These are phyloP conservation scores for Erysimum cheiranthoides DNA, from an alignment of 345 rosid species.

Conservation along the genomic window DNA sequence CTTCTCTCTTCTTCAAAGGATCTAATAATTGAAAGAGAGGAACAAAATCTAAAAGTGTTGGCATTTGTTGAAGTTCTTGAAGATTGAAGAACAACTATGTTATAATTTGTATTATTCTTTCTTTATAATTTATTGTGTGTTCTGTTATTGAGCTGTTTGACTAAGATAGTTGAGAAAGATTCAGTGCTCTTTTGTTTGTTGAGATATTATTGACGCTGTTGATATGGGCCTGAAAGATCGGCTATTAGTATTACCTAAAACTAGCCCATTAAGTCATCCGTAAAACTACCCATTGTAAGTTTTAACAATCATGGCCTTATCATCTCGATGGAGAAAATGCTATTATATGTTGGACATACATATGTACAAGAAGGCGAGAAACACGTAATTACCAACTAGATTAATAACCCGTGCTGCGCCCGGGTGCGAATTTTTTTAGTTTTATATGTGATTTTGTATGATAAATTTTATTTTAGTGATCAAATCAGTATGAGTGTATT, in stretches of 20 bases:
- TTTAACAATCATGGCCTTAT: too few relatives aligned
- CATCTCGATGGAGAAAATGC: too few relatives aligned
- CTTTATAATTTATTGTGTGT: neutral
- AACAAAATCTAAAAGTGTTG: neutral
- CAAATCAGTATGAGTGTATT: too few relatives aligned
- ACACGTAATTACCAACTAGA: too few relatives aligned
- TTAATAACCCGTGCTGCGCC: too few relatives aligned
- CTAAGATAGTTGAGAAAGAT: neutral
- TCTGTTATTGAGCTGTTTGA: constrained; percentile 20
- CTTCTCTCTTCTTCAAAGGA: constrained; percentile 43
- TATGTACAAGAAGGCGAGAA: too few relatives aligned
- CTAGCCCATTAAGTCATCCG: neutral
- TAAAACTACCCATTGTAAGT: too few relatives aligned
- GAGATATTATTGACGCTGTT: neutral
- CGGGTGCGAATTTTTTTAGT: too few relatives aligned
- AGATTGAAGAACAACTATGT: neutral
- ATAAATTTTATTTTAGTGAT: too few relatives aligned
- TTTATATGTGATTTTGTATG: too few relatives aligned
- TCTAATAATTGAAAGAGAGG: constrained; percentile 31
- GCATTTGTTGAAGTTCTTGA: neutral
- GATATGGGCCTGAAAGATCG: neutral
- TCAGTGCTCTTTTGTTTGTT: neutral
- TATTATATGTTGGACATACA: too few relatives aligned
- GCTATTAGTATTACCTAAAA: neutral
- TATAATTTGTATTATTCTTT: constrained; percentile 19